Base-by-base conservation (phyloP, 2,329 filamentous ascomycete species). In the Fusarium avenaceum region DNA sequence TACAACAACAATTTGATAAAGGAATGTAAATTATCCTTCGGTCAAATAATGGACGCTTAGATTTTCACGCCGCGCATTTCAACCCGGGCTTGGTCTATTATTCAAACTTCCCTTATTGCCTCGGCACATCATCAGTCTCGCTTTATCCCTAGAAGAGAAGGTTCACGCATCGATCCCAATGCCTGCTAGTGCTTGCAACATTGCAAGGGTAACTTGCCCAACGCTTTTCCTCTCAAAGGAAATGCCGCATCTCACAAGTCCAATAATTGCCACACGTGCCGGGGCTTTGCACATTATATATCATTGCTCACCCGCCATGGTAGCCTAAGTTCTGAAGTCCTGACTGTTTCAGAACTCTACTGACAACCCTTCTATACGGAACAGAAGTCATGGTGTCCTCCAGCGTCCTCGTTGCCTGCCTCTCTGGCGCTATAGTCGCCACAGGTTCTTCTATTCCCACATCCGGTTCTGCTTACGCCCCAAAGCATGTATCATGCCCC, bases 401-500 rank as follows among this genome's bases (percentile, higher is more conserved):
- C 2, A 11, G 8, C 3, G 6, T 10, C 5, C 11, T 59, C 22
- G 9, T 43, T 10, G 28, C 35, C 3, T 59, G 28, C 30, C 3
- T 59, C 0, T 43, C 43, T 14, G 35, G 28, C 8, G 35, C 2
- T 2, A 19, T 32, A 24, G 15, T 43, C 7, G 43, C 22, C 15
- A 19, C 28, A 24, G 43, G 33, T 17, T 48, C 43, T 5, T 43
- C 19, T 19, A 48, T 59, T 2, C 50, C 56, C 4, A 24, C 15
- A 10, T 1, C n/a, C 1, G 50, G 56, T 9, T 59, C 50, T 14
- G n/a, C 50, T 3, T 59, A 59, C 22, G 50, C 50, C 2, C 56
- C 56, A 5, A 59, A 43, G 4, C 35, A 56, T n/a, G 19, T 19
- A 30, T 35, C 30, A 48, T 59, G 56, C 2, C 56, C 56, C 20